Base-by-base conservation (phyloP, 805 yeast genomes). In the Saturnispora hagleri region DNA sequence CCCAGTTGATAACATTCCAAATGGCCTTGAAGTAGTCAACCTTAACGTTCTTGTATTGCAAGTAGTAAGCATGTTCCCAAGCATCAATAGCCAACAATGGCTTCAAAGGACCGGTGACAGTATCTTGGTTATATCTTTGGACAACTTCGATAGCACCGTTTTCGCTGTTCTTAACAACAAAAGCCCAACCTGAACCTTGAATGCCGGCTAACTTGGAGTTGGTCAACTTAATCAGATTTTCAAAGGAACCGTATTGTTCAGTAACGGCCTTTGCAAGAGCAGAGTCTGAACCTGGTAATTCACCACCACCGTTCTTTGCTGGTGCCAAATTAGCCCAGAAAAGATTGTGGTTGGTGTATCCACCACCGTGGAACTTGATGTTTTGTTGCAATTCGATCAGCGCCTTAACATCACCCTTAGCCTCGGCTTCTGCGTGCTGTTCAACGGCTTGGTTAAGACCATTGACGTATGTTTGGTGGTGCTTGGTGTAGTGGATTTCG, bases 111-210 rank as follows among this genome's bases (percentile, higher is more conserved):
- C 87, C 86, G 47, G 81, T 73, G 41, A 86, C 89, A 17, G 93
- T 86, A 70, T 89, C 96, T 72, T 89, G 97, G 76, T 89, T 89
- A 60, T 80, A 74, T 59, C 87, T 85, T 68, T 86, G 86, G 51
- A 87, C 84, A 51, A 89, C 84, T 58, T 86, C 95, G 60, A 89
- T 67, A 47, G 83, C 79, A 60, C 86, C 87, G 60, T 82, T 82
- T 55, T 77, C 82, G 65, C 79, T 75, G 76, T 88, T 85, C 78
- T 85, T 86, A 61, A 82, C 95, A 57, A 89, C 74, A 75, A 90
- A 89, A 33, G 93, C 93, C 97, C 97, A 89, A 45, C 97, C 97
- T 5, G 96, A 85, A 66, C 97, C 97, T 72, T 89, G 96, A 61
- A 89, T 77, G 53, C 93, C 93, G 36, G 95, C 95, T 62, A 89